Evolutionary conservation across 1,139 yeast species (phyloP).

Genomic region (Trichomonascaceae sp.): DNA sequence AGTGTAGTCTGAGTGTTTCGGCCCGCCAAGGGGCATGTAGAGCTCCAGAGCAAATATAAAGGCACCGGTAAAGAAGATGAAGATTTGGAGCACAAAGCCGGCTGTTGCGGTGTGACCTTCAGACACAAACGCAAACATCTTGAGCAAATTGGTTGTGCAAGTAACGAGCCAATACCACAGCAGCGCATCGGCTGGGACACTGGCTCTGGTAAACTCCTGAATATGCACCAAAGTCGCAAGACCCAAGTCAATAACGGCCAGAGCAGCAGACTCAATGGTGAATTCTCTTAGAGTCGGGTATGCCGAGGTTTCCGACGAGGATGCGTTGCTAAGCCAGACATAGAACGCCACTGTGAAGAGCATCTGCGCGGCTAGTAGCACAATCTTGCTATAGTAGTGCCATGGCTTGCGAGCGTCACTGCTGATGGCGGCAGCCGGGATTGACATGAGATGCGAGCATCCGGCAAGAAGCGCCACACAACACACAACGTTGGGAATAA

Average conservation of each 20-base stretch:
- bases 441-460: no score
- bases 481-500: conserved; percentile 5
- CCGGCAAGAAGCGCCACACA: no score
- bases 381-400: background rate
- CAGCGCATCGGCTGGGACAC: conserved; percentile 50
- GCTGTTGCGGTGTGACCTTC: conserved; percentile 1
- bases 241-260: conserved; percentile 1
- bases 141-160: conserved; percentile 31
- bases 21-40: conserved; percentile 3
- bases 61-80: background rate
- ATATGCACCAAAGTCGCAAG: conserved; percentile 34
- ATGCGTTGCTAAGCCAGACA: conserved; percentile 2
- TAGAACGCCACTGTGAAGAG: no score
- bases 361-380: conserved; percentile 2
- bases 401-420: no score
- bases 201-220: conserved; percentile 52
- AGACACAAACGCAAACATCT: conserved; percentile 24
- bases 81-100: conserved; percentile 1
- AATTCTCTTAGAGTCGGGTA: no score
- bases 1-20: no score
- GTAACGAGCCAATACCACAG: conserved; percentile 62
- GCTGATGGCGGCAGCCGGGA: no score
- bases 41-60: conserved; percentile 4
- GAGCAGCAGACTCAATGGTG: conserved; percentile 1
- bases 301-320: conserved; percentile 1